These are phyloP conservation scores for Juglanconis sp. DNA, from an alignment of 2,329 filamentous ascomycete genomes.

Conservation along the genomic window DNA sequence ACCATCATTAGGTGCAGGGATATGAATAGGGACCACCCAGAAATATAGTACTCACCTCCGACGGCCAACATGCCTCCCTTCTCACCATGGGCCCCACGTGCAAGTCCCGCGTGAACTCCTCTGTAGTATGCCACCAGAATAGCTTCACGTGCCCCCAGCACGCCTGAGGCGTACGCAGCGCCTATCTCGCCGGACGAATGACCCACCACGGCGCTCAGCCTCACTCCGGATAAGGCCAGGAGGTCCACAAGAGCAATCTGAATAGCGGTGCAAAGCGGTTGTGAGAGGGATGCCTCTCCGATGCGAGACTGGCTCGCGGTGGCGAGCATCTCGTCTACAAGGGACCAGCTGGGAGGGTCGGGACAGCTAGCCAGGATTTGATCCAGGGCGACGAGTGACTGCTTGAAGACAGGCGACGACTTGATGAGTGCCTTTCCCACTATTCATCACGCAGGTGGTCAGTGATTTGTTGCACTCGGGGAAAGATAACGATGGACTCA, in stretches of 20 bases:
- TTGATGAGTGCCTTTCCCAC: slow-evolving; percentile 22
- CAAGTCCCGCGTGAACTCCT: slow-evolving; percentile 23
- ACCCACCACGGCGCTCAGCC: slow-evolving; percentile 34
- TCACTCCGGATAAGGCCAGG: slow-evolving; percentile 30
- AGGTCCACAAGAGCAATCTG: slow-evolving; percentile 41
- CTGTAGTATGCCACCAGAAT: slow-evolving; percentile 38
- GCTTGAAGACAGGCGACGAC: slow-evolving; percentile 2
- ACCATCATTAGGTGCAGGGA: no score
- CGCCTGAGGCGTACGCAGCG: slow-evolving; percentile 40
- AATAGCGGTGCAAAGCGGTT: slow-evolving; percentile 34
- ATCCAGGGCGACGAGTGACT: not conserved
- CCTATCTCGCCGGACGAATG: slow-evolving; percentile 44
- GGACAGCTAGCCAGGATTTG: not conserved
- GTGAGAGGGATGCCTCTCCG: slow-evolving; percentile 15
- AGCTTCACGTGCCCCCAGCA: slow-evolving; percentile 32
- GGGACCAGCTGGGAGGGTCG: not conserved
- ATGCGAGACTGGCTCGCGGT: slow-evolving; percentile 3
- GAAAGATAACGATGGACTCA: slow-evolving; percentile 26
- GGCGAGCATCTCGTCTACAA: not conserved
- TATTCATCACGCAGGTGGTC: no score
- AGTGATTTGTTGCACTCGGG: no score
- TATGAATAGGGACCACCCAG: no score
- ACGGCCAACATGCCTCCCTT: slow-evolving; percentile 1
- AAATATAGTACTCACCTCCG: not conserved
- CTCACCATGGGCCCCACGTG: not conserved